These are phyloP conservation scores for Diplodia sapinea DNA, from an alignment of 2,329 filamentous ascomycete species.

Conservation along the genomic window DNA sequence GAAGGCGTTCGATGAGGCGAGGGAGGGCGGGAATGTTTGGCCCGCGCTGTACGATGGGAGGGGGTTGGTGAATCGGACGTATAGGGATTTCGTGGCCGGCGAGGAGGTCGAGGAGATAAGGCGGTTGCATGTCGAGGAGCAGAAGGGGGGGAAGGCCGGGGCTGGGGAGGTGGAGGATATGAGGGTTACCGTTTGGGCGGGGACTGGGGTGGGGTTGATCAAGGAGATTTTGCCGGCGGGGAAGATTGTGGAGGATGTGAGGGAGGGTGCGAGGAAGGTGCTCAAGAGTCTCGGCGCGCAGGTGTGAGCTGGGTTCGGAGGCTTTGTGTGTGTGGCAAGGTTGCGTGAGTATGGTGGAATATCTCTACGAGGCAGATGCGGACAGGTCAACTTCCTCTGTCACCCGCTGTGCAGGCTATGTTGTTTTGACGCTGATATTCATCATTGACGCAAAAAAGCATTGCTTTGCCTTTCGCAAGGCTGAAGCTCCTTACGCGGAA, in stretches of 20 bases:
- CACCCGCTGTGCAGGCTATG: too few relatives aligned
- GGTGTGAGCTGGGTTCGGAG: neutral
- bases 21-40: neutral
- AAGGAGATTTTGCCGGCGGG: conserved; percentile 56
- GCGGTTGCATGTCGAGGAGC: conserved; percentile 56
- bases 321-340: neutral
- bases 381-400: too few relatives aligned
- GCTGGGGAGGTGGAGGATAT: conserved; percentile 54
- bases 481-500: too few relatives aligned
- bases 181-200: conserved; percentile 61
- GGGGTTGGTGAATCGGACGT: conserved; percentile 48
- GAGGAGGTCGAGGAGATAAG: conserved; percentile 52
- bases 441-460: too few relatives aligned
- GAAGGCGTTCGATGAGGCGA: neutral
- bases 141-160: conserved; percentile 54
- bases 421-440: too few relatives aligned
- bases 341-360: neutral
- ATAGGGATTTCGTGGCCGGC: conserved; percentile 47
- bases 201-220: conserved; percentile 65
- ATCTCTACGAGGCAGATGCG: too few relatives aligned
- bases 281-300: conserved; percentile 33
- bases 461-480: too few relatives aligned
- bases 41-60: neutral
- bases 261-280: conserved; percentile 47
- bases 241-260: conserved; percentile 59